Conservation (phyloP, 2,329 filamentous ascomycete genomes). For the Curvularia spicifera region DNA sequence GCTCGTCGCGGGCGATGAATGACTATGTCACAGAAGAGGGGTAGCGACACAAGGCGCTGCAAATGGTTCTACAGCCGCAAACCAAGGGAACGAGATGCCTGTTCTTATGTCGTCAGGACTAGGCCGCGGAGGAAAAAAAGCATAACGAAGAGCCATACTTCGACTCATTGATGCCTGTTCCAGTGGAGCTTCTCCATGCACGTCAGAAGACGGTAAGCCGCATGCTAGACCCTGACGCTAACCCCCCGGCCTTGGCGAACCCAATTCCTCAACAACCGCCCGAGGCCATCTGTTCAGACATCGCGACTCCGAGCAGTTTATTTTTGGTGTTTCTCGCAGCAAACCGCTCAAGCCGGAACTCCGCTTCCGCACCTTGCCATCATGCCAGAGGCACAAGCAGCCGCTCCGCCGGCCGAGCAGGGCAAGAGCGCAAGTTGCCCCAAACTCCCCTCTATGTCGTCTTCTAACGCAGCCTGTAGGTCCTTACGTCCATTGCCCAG, state of each 20-base stretch:
- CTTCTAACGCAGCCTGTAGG: conserved; percentile 35
- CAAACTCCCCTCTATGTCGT: conserved; percentile 1
- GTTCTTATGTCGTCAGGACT: conserved; percentile 1
- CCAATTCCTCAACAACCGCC: conserved; percentile 12
- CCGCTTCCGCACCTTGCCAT: conserved; percentile 20
- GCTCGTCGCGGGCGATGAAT: conserved; percentile 6
- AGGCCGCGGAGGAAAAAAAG: not conserved
- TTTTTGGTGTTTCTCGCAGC: conserved; percentile 7
- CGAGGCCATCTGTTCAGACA: conserved; percentile 16
- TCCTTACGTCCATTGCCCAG: conserved; percentile 56
- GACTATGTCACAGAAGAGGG: conserved; percentile 10
- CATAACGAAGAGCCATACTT: not conserved
- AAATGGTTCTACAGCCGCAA: not conserved
- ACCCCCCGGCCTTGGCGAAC: conserved; percentile 8
- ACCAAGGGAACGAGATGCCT: not conserved
- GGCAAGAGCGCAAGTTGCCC: conserved; percentile 35
- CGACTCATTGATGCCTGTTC: conserved; percentile 14
- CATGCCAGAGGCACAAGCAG: conserved; percentile 42
- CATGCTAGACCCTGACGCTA: conserved; percentile 25
- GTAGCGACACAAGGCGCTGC: conserved; percentile 4
- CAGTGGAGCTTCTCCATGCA: conserved; percentile 7
- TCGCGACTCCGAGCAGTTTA: conserved; percentile 3
- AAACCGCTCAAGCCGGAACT: conserved; percentile 18
- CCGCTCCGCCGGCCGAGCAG: conserved; percentile 23
- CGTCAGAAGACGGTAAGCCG: conserved; percentile 8